Evolutionary conservation across 495 filamentous ascomycete species (phyloP).

Genomic region (Penicillium simplicissimum): DNA sequence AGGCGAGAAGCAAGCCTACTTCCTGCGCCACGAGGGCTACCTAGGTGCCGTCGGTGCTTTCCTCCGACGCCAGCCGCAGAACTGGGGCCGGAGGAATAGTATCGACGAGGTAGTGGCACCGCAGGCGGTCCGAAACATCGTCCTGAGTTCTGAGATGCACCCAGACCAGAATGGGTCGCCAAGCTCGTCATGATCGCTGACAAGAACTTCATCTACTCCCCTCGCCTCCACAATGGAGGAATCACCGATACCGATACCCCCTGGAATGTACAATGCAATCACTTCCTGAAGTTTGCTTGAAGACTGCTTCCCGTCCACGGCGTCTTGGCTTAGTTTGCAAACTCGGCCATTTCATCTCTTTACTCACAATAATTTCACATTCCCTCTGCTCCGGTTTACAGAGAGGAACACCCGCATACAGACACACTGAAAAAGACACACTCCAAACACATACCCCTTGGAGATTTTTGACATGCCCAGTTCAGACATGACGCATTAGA

Average conservation of each 20-base stretch:
- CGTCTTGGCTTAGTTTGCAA: too few species aligned
- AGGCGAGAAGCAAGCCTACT: constrained; percentile 92
- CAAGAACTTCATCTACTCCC: background rate
- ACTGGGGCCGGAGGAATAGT: constrained; percentile 88
- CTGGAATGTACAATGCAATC: background rate
- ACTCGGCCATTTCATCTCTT: background rate
- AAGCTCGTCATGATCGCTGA: constrained; percentile 12
- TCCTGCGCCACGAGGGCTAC: constrained; percentile 94
- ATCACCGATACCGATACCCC: background rate
- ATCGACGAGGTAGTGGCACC: constrained; percentile 49
- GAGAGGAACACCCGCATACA: background rate
- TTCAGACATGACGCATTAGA: constrained; percentile 3
- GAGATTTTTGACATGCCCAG: background rate
- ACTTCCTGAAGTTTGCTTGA: too few species aligned
- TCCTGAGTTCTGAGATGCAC: constrained; percentile 17
- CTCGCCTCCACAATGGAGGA: background rate
- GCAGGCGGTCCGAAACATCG: constrained; percentile 35
- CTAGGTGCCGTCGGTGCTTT: constrained; percentile 96
- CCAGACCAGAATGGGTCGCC: constrained; percentile 20
- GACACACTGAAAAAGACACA: background rate
- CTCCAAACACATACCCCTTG: constrained; percentile 5
- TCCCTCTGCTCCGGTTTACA: constrained; percentile 6
- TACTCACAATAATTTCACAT: background rate
- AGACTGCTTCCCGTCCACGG: too few species aligned
- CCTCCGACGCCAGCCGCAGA: constrained; percentile 81